phyloP scores from a whole-genome alignment of 2,329 filamentous ascomycete species.

The Ascochyta pisi region DNA sequence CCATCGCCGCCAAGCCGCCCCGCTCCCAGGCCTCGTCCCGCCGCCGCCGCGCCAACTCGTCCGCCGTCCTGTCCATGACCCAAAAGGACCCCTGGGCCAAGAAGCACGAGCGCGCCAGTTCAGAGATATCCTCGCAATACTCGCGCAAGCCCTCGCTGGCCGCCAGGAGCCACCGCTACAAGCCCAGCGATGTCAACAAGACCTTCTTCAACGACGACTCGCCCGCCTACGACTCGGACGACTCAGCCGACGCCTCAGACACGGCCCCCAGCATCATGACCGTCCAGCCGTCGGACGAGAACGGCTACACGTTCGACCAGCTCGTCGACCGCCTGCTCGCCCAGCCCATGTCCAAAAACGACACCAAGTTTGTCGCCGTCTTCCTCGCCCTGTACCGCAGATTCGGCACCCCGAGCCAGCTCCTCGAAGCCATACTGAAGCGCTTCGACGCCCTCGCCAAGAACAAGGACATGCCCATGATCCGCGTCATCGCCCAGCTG shows the following conservation, averaged over 20 bases:
- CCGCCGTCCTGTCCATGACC: constrained; percentile 50
- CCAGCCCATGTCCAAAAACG: constrained; percentile 82
- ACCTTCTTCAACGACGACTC: constrained; percentile 75
- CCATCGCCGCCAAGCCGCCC: constrained; percentile 69
- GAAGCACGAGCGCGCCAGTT: constrained; percentile 57
- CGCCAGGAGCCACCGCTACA: constrained; percentile 45
- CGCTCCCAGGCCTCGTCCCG: constrained; percentile 47
- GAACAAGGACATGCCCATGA: constrained; percentile 72
- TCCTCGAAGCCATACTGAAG: constrained; percentile 79
- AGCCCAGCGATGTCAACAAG: constrained; percentile 54
- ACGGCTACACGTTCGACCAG: constrained; percentile 60
- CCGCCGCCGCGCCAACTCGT: constrained; percentile 55
- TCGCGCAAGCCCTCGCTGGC: constrained; percentile 36
- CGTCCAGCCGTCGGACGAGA: constrained; percentile 62
- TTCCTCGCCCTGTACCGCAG: constrained; percentile 94
- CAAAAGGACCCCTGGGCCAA: constrained; percentile 47
- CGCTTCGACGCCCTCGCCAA: constrained; percentile 75
- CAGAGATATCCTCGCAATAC: constrained; percentile 52
- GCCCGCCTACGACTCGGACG: constrained; percentile 69
- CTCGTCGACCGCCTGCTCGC: constrained; percentile 83
- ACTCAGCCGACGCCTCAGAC: constrained; percentile 71
- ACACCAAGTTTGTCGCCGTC: constrained; percentile 84
- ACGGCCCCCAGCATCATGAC: constrained; percentile 55
- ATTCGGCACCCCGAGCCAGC: constrained; percentile 80
- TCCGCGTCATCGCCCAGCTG: constrained; percentile 80